These are phyloP conservation scores for Cantharellus anzutake DNA, from an alignment of 768 basidiomycete species.

Conservation along the genomic window DNA sequence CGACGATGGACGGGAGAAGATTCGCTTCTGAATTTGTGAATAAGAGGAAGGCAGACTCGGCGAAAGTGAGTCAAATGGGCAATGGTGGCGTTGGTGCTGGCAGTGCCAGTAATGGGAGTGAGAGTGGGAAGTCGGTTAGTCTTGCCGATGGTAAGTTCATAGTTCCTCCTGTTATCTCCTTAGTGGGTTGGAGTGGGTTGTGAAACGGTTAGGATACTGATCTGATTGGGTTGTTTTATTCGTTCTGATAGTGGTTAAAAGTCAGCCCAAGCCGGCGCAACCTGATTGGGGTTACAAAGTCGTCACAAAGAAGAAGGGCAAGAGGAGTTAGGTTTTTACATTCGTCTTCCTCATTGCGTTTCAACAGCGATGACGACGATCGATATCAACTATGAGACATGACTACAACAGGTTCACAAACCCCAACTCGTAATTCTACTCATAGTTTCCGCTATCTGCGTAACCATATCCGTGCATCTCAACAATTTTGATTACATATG, in stretches of 20 bases:
- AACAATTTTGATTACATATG: too few relatives aligned
- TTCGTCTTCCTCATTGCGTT: too few relatives aligned
- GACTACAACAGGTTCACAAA: too few relatives aligned
- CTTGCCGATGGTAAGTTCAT: conserved; percentile 36
- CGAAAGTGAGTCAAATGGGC: too few relatives aligned
- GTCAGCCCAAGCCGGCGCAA: conserved; percentile 53
- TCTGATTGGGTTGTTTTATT: background rate
- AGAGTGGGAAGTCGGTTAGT: conserved; percentile 13
- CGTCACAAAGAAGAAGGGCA: conserved; percentile 69
- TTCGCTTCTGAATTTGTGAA: conserved; percentile 86
- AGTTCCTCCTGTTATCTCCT: too few relatives aligned
- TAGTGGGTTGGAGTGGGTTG: background rate
- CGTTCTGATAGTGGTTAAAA: conserved; percentile 46
- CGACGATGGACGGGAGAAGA: conserved; percentile 84
- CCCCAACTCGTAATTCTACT: too few relatives aligned
- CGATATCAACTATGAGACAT: too few relatives aligned
- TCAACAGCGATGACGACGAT: too few relatives aligned
- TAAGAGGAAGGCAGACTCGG: conserved; percentile 58
- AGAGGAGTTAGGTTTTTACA: conserved; percentile 27
- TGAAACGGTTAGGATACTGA: background rate
- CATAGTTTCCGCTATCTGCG: too few relatives aligned
- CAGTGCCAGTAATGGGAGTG: background rate
- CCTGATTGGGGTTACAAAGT: conserved; percentile 81
- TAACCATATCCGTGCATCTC: too few relatives aligned
- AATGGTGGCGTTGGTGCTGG: background rate